Evolutionary conservation across 164 flowering plant species (phyloP).

Genomic region (Euptelea pleiosperma): DNA sequence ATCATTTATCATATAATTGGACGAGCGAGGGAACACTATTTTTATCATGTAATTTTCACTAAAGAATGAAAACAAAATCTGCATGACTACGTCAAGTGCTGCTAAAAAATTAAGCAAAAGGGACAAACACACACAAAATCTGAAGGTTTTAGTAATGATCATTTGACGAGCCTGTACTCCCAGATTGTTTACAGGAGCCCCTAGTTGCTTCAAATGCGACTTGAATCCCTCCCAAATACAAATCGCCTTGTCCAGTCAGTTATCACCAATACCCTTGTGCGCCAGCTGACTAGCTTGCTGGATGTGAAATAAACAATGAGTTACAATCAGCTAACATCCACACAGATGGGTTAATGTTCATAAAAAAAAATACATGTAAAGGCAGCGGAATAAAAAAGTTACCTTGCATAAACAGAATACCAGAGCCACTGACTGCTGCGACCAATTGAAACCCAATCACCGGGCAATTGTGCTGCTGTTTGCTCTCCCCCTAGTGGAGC

Average conservation of each 20-base stretch:
- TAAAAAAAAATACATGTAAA: not conserved
- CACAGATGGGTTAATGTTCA: not conserved
- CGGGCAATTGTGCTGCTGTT: slow-evolving; percentile 91
- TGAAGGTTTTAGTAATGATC: not conserved
- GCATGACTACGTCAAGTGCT: too few species aligned
- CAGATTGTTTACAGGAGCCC: slow-evolving; percentile 1
- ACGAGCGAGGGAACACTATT: too few species aligned
- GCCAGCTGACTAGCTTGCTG: slow-evolving; percentile 98
- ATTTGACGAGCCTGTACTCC: not conserved
- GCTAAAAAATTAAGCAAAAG: too few species aligned
- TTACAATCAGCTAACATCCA: not conserved
- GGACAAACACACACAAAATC: not conserved
- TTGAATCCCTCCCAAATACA: slow-evolving; percentile 85
- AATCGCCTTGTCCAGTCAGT: slow-evolving; percentile 75
- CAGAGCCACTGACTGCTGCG: slow-evolving; percentile 98
- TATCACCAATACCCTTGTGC: slow-evolving; percentile 70
- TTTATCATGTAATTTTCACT: too few species aligned
- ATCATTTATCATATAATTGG: too few species aligned
- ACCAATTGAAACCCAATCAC: slow-evolving; percentile 94
- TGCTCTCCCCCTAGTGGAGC: slow-evolving; percentile 95
- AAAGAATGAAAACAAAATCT: too few species aligned
- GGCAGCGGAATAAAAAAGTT: slow-evolving; percentile 1
- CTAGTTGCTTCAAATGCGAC: slow-evolving; percentile 49
- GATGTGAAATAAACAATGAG: slow-evolving; percentile 5
- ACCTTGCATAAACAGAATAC: slow-evolving; percentile 99